Conservation (phyloP, 257 asterid genomes). For the Capsicum pubescens region DNA sequence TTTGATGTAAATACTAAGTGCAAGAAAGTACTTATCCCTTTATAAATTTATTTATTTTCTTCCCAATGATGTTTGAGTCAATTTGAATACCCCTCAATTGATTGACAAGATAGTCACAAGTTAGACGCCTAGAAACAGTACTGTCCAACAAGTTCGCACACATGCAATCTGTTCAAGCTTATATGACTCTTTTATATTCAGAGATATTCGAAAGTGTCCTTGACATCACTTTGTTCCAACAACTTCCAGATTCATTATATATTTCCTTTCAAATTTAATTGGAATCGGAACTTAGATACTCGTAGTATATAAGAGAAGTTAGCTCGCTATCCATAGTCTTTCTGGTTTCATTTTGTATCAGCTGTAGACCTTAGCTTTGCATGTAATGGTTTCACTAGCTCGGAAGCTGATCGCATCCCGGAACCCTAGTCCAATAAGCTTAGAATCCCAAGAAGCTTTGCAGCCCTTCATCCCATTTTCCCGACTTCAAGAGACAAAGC, state of each 20-base stretch:
- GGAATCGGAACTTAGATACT: not conserved
- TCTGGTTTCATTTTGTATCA: conserved; percentile 7
- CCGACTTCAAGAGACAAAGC: conserved; percentile 58
- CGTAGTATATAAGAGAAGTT: not conserved
- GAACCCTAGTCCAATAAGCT: not conserved
- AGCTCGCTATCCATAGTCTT: not conserved
- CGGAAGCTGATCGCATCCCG: conserved; percentile 44
- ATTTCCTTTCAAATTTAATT: not conserved
- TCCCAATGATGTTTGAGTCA: not conserved
- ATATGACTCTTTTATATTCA: not conserved
- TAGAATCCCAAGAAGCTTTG: conserved; percentile 35
- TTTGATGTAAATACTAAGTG: not conserved
- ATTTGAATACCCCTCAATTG: not conserved
- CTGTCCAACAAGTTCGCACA: not conserved
- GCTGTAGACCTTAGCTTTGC: not conserved
- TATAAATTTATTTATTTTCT: no score
- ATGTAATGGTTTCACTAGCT: conserved; percentile 58
- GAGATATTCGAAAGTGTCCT: not conserved
- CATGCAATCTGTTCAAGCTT: not conserved
- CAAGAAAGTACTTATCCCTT: not conserved
- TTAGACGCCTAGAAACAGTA: not conserved
- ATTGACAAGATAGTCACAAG: not conserved
- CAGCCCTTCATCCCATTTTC: conserved; percentile 67
- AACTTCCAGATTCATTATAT: not conserved
- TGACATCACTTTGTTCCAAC: not conserved